Evolutionary conservation across 1,284 basidiomycete species (phyloP).

Genomic region (Irpex rosettiformis): DNA sequence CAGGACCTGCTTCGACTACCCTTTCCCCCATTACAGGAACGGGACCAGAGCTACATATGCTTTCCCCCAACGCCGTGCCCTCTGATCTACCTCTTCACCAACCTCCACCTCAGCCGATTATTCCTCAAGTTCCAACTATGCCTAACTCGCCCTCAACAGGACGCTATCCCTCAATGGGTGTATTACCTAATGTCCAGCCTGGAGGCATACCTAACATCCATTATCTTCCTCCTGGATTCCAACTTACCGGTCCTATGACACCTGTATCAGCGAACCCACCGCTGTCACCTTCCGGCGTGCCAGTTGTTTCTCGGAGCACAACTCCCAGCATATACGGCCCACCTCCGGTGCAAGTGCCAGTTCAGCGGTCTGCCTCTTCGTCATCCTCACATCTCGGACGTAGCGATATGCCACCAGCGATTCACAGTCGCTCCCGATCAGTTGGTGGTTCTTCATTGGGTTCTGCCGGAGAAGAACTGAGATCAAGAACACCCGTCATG

Average conservation of each 20-base stretch:
- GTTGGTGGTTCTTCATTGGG: slow-evolving; percentile 1
- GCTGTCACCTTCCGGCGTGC: not conserved
- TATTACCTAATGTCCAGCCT: not conserved
- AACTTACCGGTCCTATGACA: slow-evolving; percentile 10
- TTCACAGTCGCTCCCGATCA: slow-evolving; percentile 11
- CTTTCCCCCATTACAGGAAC: slow-evolving; percentile 13
- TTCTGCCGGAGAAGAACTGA: not conserved
- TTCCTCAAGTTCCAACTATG: slow-evolving; percentile 14
- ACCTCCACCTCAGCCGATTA: slow-evolving; percentile 6
- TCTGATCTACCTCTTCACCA: slow-evolving; percentile 12
- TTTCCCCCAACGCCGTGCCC: slow-evolving; percentile 18
- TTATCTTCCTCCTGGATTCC: slow-evolving; percentile 20
- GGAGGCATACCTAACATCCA: slow-evolving; percentile 4
- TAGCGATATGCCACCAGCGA: not conserved
- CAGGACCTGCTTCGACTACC: slow-evolving; percentile 19
- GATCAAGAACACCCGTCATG: slow-evolving; percentile 8
- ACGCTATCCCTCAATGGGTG: slow-evolving; percentile 12
- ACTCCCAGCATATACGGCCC: slow-evolving; percentile 6
- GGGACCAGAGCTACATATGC: slow-evolving; percentile 15
- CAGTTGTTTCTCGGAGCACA: slow-evolving; percentile 1
- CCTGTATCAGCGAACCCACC: not conserved
- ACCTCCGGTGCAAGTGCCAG: not conserved
- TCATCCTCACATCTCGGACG: slow-evolving; percentile 2
- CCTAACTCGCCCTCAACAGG: slow-evolving; percentile 17
- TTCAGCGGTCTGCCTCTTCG: slow-evolving; percentile 8